Evolutionary conservation across 106 monocot species (phyloP), one percentile per base, ranked within the genome.

Genomic region (Hemerocallis citrina): DNA sequence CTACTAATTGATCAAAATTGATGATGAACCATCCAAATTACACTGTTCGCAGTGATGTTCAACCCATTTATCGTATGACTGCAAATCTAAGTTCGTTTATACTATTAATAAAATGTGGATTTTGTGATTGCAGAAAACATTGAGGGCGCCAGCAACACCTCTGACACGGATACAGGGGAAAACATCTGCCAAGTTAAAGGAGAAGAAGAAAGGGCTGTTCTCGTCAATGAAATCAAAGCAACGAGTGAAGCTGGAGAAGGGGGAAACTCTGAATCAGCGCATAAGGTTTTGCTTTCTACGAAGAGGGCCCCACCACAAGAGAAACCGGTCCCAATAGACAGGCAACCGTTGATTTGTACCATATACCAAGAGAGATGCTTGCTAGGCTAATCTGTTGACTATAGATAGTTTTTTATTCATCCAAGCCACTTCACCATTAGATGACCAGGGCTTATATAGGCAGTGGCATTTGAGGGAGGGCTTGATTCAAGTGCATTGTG

Each of bases 81-180:
- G n/a, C n/a, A n/a, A n/a, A n/a, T n/a, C n/a, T n/a, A n/a, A n/a
- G n/a, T n/a, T n/a, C n/a, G n/a, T n/a, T n/a, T n/a, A n/a, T n/a
- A 4, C 43, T 15, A 43, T 43, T n/a, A 15, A 9, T 13, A 15
- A 15, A 13, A 10, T 43, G n/a, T 43, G n/a, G 43, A 15, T 43
- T 4, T 16, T 56, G 2, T 15, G 15, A 67, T 23, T 23, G 17
- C 74, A 91, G 87, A 81, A 65, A 33, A 65, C 78, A 31, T 45
- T 91, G 17, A 84, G 69, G 52, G 96, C 81, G 0, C 63, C 91
- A 1, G 81, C 96, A 7, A 89, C 96, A 15, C 96, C 90, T 20
- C 65, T 91, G 19, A 72, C 91, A 44, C 67, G 72, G 38, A 82
- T 84, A 52, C 74, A 83, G 19, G 35, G 79, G 36, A 84, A 70